Evolutionary conservation across 2,329 filamentous ascomycete species (phyloP), one percentile per base, ranked within the genome.

Genomic region (Diaporthe helianthi): DNA sequence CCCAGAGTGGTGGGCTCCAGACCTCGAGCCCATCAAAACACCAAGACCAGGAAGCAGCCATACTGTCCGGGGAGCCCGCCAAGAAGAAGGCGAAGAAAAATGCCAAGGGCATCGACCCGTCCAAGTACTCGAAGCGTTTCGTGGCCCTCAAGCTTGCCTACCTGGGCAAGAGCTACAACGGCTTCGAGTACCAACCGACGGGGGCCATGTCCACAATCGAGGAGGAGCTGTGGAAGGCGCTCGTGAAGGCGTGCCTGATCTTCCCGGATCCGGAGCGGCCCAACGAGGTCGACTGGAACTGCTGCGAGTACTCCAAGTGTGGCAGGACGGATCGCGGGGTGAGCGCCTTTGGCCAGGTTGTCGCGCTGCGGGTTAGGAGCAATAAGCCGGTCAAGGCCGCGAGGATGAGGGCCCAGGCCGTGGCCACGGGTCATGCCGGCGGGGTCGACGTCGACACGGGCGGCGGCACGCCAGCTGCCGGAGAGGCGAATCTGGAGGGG

Each of bases 101-200:
- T 58, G 86, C 81, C 74, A 84, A 81, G 72, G 83, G 83, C 64
- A 90, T 97, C 76, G 93, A 98, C 77, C 89, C 93, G 0, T 89
- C 89, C 17, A 92, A 89, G 76, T 97, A 98, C 79, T 87, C 88
- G 44, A 97, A 93, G 1, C 89, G 96, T 55, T 89, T 91, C 71
- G 92, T 99, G 72, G 96, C 95, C 9, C 83, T 99, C 70, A 98
- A 98, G 79, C 90, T 99, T 72, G 94, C 96, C 47, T 99, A 99
- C 78, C 83, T 98, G 44, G 96, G 96, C 55, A 92, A 93, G 78
- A 87, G 89, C 67, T 99, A 98, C 80, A 95, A 96, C 79, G 96
- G 96, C 1, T 97, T 94, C 78, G 96, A 99, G 82, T 93, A 95
- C 79, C 91, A 95, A 76, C 86, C 87, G 70, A 89, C 89, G 73